phyloP scores from a whole-genome alignment of 2,329 filamentous ascomycete genomes.

The Arthrobotrys entomopaga region DNA sequence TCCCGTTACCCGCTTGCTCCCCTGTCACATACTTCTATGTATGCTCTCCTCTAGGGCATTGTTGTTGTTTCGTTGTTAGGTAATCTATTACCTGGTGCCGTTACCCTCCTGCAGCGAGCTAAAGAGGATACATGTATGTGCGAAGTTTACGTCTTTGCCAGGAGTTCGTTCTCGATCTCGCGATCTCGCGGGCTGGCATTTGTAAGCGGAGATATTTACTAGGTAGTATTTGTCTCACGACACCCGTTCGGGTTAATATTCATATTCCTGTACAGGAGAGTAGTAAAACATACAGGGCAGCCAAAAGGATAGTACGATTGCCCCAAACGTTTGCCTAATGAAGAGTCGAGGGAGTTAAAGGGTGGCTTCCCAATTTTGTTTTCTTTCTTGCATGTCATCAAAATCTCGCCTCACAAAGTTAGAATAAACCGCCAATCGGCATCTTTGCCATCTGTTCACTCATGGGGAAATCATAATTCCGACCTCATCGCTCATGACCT shows the following conservation, averaged over 20 bases:
- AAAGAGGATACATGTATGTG: too few species aligned
- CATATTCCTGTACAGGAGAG: slow-evolving; percentile 34
- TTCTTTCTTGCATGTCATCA: neutral
- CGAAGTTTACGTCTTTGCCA: neutral
- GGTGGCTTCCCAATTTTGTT: too few species aligned
- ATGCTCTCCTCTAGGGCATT: too few species aligned
- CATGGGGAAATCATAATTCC: slow-evolving; percentile 47
- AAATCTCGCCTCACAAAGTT: slow-evolving; percentile 12
- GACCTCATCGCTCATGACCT: slow-evolving; percentile 55
- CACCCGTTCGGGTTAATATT: slow-evolving; percentile 15
- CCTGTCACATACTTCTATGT: too few species aligned
- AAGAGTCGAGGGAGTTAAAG: slow-evolving; percentile 11
- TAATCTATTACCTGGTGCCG: too few species aligned
- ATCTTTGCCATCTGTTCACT: slow-evolving; percentile 25
- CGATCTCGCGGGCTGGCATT: too few species aligned
- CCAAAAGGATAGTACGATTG: neutral
- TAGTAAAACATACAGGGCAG: slow-evolving; percentile 47
- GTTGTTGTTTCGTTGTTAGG: too few species aligned
- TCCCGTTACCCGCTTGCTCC: too few species aligned
- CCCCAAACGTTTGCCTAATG: slow-evolving; percentile 33
- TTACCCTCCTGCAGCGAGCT: too few species aligned
- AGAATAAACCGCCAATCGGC: slow-evolving; percentile 26
- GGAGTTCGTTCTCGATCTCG: too few species aligned
- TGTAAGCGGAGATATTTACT: too few species aligned
- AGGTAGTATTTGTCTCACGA: neutral